A percentile compares a stretch with the other conserved stretches of the same genome.
Conservation (phyloP, 164 flowering plant genomes). For the Sedum album region DNA sequence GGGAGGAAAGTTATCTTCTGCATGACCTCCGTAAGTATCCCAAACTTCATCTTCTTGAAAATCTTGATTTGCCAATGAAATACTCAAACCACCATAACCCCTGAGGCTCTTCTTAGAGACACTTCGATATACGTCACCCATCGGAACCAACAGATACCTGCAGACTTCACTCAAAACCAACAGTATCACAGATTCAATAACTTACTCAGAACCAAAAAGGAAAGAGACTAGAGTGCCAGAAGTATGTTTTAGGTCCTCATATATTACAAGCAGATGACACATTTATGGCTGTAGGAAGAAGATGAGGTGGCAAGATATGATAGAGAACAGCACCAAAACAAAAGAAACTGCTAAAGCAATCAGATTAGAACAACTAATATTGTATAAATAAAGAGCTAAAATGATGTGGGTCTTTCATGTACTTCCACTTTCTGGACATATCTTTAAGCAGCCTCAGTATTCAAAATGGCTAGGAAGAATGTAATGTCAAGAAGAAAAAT, state of each 20-base stretch:
- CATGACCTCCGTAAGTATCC: slow-evolving; percentile 18
- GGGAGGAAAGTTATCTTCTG: slow-evolving; percentile 4
- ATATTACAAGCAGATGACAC: neutral
- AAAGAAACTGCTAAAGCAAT: neutral
- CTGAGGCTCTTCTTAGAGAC: neutral
- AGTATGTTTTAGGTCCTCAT: neutral
- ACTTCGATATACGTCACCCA: neutral
- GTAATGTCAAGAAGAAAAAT: neutral
- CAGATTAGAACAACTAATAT: neutral
- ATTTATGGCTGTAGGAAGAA: neutral
- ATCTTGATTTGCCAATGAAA: slow-evolving; percentile 29
- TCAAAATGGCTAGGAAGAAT: neutral
- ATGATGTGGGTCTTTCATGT: slow-evolving; percentile 3
- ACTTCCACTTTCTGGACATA: neutral
- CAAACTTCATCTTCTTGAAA: slow-evolving; percentile 45
- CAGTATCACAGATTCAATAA: neutral
- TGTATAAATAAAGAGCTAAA: neutral
- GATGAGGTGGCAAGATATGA: neutral
- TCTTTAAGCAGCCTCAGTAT: neutral
- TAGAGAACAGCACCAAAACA: neutral
- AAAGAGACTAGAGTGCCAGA: neutral
- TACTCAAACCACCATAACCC: slow-evolving; percentile 19
- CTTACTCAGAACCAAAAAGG: neutral
- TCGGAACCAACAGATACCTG: neutral
- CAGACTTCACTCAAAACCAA: neutral